Evolutionary conservation across 441 rosid species (phyloP), one percentile per base, ranked within the genome.

Genomic region (Gossypium laxum): DNA sequence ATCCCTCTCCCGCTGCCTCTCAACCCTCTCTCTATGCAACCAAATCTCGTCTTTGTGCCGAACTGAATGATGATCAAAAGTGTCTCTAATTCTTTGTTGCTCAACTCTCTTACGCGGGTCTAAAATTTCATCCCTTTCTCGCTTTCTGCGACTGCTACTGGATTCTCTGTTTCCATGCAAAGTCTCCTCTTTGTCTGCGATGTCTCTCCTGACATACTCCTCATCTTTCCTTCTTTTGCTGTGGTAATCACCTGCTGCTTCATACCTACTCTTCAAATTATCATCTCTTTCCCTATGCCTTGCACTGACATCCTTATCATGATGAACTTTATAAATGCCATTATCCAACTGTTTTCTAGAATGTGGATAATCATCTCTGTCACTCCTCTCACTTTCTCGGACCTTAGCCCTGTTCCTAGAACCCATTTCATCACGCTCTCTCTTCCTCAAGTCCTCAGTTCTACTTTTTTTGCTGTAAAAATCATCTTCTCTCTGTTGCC

Each of bases 141-240:
- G 85, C 82, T 87, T 90, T 68, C 82, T 85, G 63, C 86, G 91
- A 78, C 88, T 78, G 64, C 71, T 51, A 75, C 75, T 74, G 58
- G 74, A 77, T 80, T 94, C 99, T 82, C 91, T 85, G 70, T 86
- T 88, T 47, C 84, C 82, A 74, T 81, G 87, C 75, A 79, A 54
- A 54, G 76, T 79, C 73, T 87, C 96, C 70, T 88, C 93, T 81
- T 82, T 90, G 67, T 91, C 89, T 68, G 77, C 48, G 68, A 76
- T 85, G 63, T 86, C 91, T 75, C 93, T 86, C 79, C 89, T 86
- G 60, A 74, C 15, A 81, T 82, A 85, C 48, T 94, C 98, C 26
- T 89, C 96, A 64, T 85, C 94, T 71, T 88, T 91, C 80, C 88
- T 90, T 83, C 92, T 85, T 87, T 87, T 92, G 84, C 81, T 76